These are phyloP conservation scores for Citrus mangshanensis DNA, from an alignment of 345 rosid species.

Conservation along the genomic window DNA sequence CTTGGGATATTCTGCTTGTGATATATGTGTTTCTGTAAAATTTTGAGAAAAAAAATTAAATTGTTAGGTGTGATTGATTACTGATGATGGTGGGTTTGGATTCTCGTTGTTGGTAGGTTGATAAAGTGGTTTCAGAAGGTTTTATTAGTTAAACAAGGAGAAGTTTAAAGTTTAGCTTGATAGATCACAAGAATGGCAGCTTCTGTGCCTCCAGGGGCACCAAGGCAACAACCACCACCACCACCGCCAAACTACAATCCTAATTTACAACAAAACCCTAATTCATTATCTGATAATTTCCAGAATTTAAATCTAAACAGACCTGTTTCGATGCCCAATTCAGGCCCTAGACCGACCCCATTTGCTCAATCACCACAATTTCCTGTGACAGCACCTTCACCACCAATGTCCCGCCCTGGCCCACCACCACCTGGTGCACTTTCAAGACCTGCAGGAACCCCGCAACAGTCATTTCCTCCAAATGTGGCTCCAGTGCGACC, in stretches of 20 bases:
- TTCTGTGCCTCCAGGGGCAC: slow-evolving; percentile 68
- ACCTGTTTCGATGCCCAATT: slow-evolving; percentile 39
- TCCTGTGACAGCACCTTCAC: slow-evolving; percentile 43
- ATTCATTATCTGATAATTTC: slow-evolving; percentile 48
- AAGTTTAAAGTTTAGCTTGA: slow-evolving; percentile 15
- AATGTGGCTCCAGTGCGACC: slow-evolving; percentile 57
- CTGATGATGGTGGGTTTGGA: slow-evolving; percentile 9
- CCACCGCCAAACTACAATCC: slow-evolving; percentile 37
- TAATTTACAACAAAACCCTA: slow-evolving; percentile 33
- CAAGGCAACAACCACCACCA: slow-evolving; percentile 45
- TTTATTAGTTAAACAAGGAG: not conserved
- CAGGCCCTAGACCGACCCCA: slow-evolving; percentile 57
- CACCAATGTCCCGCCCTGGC: slow-evolving; percentile 62
- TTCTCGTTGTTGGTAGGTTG: slow-evolving; percentile 1
- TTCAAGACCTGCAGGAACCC: slow-evolving; percentile 48
- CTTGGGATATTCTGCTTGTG: not conserved
- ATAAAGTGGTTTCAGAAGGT: not conserved
- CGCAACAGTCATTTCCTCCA: slow-evolving; percentile 41
- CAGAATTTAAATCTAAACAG: slow-evolving; percentile 65
- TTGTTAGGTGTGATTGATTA: not conserved
- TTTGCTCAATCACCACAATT: slow-evolving; percentile 51
- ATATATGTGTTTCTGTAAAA: not conserved
- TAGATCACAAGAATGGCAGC: slow-evolving; percentile 42
- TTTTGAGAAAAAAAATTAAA: not conserved
- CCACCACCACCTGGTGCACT: slow-evolving; percentile 43